phyloP scores from a whole-genome alignment of 495 filamentous ascomycete genomes.

The Cercophora samala region DNA sequence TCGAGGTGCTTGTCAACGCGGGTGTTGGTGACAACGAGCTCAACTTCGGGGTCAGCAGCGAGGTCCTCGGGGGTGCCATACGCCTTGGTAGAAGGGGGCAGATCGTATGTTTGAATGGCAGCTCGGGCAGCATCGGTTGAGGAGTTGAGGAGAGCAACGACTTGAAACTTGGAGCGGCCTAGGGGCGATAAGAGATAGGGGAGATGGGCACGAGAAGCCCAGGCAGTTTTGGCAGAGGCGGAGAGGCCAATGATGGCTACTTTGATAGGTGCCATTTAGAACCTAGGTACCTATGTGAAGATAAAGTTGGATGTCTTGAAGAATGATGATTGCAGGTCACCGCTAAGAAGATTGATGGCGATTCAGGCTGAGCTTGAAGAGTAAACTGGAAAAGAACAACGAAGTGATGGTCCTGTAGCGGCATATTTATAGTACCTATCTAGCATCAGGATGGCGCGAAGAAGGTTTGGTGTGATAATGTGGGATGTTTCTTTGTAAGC shows the following conservation, averaged over 20 bases:
- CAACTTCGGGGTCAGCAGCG: constrained; percentile 47
- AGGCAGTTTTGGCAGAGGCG: constrained; percentile 42
- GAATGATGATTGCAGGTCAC: too few species aligned
- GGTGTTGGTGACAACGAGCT: constrained; percentile 56
- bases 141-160: constrained; percentile 60
- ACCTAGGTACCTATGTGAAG: too few species aligned
- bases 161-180: constrained; percentile 45
- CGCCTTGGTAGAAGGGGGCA: constrained; percentile 42
- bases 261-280: constrained; percentile 42
- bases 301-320: background rate
- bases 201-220: constrained; percentile 56
- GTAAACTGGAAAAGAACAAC: too few species aligned
- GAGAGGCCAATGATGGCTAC: constrained; percentile 60
- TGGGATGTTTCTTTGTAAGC: background rate
- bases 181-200: constrained; percentile 48
- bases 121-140: constrained; percentile 45
- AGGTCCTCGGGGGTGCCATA: constrained; percentile 53
- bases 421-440: background rate
- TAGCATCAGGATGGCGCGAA: too few species aligned
- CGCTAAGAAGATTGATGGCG: background rate
- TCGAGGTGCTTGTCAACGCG: constrained; percentile 53
- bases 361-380: too few species aligned
- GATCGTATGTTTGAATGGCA: constrained; percentile 46
- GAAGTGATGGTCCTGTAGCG: too few species aligned
- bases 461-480: background rate